phyloP scores from a whole-genome alignment of 768 basidiomycete genomes.

The Austroboletus festivus region DNA sequence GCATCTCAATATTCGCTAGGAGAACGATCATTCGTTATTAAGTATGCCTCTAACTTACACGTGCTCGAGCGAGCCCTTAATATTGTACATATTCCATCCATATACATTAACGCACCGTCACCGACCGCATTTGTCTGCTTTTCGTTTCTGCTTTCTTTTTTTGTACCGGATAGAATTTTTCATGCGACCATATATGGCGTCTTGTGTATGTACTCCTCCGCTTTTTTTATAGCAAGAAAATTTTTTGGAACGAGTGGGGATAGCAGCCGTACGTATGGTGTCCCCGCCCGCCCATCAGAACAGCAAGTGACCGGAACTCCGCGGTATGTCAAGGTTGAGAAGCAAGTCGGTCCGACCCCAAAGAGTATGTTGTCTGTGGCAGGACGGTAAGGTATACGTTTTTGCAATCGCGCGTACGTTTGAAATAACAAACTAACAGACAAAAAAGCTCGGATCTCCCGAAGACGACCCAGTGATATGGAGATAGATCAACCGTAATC shows the following conservation, averaged over 20 bases:
- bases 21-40: slow-evolving; percentile 38
- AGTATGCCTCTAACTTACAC: slow-evolving; percentile 34
- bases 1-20: slow-evolving; percentile 33
- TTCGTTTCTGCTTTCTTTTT: slow-evolving; percentile 10
- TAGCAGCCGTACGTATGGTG: slow-evolving; percentile 17
- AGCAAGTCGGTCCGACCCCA: background rate
- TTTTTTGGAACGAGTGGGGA: slow-evolving; percentile 17
- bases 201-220: slow-evolving; percentile 30
- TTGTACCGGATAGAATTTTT: slow-evolving; percentile 25
- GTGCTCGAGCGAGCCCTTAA: slow-evolving; percentile 31
- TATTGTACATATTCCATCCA: slow-evolving; percentile 34
- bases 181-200: slow-evolving; percentile 21
- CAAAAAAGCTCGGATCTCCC: background rate
- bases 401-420: slow-evolving; percentile 9
- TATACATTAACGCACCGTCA: slow-evolving; percentile 31
- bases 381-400: slow-evolving; percentile 4
- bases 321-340: slow-evolving; percentile 23
- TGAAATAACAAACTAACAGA: background rate
- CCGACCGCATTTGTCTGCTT: slow-evolving; percentile 10
- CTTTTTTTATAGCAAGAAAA: slow-evolving; percentile 1
- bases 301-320: slow-evolving; percentile 25
- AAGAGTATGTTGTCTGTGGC: too few relatives aligned
- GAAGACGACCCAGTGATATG: background rate
- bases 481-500: background rate
- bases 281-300: slow-evolving; percentile 2